Conservation (phyloP, 2,329 filamentous ascomycete genomes). For the Xylaria sp. region DNA sequence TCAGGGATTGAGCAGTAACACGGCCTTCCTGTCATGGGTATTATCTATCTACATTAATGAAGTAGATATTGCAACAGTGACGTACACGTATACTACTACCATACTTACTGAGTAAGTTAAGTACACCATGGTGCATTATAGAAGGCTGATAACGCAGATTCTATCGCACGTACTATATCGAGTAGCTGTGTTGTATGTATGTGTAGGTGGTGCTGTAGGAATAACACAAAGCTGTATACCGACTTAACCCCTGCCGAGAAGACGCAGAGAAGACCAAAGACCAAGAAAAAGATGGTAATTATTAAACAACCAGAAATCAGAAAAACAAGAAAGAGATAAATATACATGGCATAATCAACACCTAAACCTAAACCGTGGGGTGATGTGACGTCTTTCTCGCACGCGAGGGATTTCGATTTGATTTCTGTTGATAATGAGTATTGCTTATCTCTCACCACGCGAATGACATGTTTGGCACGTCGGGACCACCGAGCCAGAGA, state of each 20-base stretch:
- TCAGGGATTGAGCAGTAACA: neutral
- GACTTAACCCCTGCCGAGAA: neutral
- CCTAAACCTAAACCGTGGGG: constrained; percentile 35
- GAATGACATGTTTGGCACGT: constrained; percentile 29
- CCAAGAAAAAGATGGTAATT: neutral
- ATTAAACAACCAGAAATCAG: neutral
- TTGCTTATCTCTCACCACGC: constrained; percentile 41
- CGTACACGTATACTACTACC: neutral
- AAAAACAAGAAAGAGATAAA: neutral
- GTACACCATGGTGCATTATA: neutral
- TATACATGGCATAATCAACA: constrained; percentile 20
- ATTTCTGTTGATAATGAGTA: constrained; percentile 46
- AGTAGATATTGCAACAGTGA: constrained; percentile 12
- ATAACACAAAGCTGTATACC: neutral
- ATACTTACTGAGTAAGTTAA: neutral
- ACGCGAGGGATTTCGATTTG: constrained; percentile 40
- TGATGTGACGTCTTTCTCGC: constrained; percentile 36
- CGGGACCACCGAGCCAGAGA: constrained; percentile 36
- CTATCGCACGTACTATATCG: neutral
- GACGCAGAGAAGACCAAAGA: neutral
- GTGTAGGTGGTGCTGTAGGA: neutral
- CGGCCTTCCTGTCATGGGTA: neutral
- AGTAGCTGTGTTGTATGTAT: neutral
- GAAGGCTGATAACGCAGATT: neutral
- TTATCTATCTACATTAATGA: neutral